phyloP scores from a whole-genome alignment of 352 stramenopile species.

The Pseudoperonospora humuli region DNA sequence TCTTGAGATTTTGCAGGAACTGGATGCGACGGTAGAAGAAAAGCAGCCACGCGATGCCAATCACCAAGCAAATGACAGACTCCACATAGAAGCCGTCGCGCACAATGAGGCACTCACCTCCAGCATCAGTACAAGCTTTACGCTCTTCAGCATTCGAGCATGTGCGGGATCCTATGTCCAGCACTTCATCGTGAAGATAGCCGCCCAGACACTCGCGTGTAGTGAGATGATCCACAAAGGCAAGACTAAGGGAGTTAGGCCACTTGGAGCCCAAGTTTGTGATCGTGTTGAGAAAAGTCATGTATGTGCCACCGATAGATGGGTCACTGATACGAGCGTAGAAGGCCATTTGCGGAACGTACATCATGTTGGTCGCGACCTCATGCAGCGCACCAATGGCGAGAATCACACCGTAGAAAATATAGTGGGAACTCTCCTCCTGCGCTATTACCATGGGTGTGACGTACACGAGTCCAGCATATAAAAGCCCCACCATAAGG shows the following conservation, averaged over 20 bases:
- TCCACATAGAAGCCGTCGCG: slow-evolving; percentile 80
- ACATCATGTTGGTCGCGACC: slow-evolving; percentile 88
- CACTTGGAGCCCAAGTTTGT: slow-evolving; percentile 96
- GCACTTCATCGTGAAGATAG: slow-evolving; percentile 55
- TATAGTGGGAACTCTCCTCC: slow-evolving; percentile 59
- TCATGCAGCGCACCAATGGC: slow-evolving; percentile 69
- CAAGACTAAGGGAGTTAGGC: slow-evolving; percentile 81
- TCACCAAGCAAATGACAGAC: slow-evolving; percentile 54
- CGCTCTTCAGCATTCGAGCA: slow-evolving; percentile 72
- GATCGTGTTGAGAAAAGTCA: slow-evolving; percentile 99
- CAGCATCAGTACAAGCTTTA: slow-evolving; percentile 40
- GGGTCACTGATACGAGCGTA: slow-evolving; percentile 96
- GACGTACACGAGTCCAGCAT: slow-evolving; percentile 74
- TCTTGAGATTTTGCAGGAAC: slow-evolving; percentile 73
- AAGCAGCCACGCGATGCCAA: slow-evolving; percentile 61
- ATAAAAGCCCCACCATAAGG: slow-evolving; percentile 75
- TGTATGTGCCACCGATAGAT: slow-evolving; percentile 97
- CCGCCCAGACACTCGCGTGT: slow-evolving; percentile 73
- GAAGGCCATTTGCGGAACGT: slow-evolving; percentile 96
- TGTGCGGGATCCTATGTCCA: slow-evolving; percentile 66
- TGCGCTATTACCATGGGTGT: slow-evolving; percentile 73
- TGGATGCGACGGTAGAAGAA: slow-evolving; percentile 64
- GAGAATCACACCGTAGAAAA: slow-evolving; percentile 79
- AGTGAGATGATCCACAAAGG: slow-evolving; percentile 73
- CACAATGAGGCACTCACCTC: slow-evolving; percentile 68